Conservation (phyloP, 108 stramenopile species). For the Stephanodiscus triporus region DNA sequence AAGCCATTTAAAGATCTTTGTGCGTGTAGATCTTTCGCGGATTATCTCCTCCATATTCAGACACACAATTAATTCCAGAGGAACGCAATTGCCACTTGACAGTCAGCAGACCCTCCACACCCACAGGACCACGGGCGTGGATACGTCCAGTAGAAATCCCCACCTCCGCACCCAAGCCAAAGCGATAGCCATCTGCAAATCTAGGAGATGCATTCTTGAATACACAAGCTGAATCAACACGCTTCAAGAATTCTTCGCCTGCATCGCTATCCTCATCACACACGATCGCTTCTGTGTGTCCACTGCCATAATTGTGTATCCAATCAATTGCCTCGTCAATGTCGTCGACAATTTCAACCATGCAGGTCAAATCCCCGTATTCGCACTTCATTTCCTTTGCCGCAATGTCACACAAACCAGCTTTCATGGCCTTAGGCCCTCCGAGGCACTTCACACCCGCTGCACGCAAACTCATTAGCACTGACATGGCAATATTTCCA, state of each 20-base stretch:
- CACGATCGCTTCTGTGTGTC: conserved; percentile 97
- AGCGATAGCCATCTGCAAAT: conserved; percentile 98
- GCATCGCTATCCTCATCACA: conserved; percentile 79
- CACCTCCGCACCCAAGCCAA: conserved; percentile 98
- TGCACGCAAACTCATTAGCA: conserved; percentile 76
- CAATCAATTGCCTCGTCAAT: conserved; percentile 93
- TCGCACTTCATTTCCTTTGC: conserved; percentile 83
- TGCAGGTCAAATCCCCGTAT: conserved; percentile 92
- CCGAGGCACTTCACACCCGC: conserved; percentile 91
- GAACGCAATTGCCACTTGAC: conserved; percentile 96
- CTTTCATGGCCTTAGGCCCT: conserved; percentile 81
- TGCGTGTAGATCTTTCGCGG: conserved; percentile 44
- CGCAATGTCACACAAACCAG: conserved; percentile 74
- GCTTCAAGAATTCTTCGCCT: conserved; percentile 88
- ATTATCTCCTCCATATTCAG: conserved; percentile 36
- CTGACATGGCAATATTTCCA: conserved; percentile 65
- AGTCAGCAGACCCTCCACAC: conserved; percentile 95
- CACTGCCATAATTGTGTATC: conserved; percentile 92
- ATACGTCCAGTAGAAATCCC: conserved; percentile 97
- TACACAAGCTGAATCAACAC: conserved; percentile 96
- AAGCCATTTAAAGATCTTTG: conserved; percentile 33
- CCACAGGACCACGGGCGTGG: conserved; percentile 96
- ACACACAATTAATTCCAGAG: conserved; percentile 36
- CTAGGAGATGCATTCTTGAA: conserved; percentile 98
- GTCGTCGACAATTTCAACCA: conserved; percentile 92